Percentiles rank a stretch among this genome's conserved stretches.
Conservation (phyloP, 192 early-diverging fungal species). For the Mortierella hygrophila region DNA sequence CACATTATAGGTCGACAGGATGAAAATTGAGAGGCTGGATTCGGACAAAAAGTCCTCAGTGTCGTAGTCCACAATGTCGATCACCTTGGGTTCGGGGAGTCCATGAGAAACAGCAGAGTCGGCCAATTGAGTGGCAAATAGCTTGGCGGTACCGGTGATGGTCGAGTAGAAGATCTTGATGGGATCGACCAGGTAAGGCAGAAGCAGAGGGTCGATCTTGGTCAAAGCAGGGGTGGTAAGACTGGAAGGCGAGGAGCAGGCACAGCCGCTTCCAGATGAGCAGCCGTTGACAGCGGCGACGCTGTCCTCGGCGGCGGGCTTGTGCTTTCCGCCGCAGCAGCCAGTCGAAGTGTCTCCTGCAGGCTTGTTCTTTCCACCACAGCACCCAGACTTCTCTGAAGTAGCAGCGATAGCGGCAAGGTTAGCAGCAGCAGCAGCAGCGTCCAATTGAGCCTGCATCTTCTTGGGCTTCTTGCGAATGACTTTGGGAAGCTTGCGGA, state of each 20-base stretch:
- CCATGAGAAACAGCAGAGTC: constrained; percentile 31
- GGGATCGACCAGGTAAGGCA: constrained; percentile 42
- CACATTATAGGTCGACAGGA: constrained; percentile 76
- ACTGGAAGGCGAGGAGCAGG: constrained; percentile 23
- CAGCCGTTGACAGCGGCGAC: not conserved
- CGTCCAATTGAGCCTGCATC: constrained; percentile 25
- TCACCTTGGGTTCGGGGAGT: constrained; percentile 48
- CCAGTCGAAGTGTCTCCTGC: constrained; percentile 44
- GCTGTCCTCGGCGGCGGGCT: constrained; percentile 1
- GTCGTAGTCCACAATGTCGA: constrained; percentile 75
- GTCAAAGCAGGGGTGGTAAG: not conserved
- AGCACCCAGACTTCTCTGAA: constrained; percentile 22
- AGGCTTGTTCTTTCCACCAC: constrained; percentile 53
- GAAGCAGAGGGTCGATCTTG: constrained; percentile 31
- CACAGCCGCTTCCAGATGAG: not conserved
- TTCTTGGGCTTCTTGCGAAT: constrained; percentile 57
- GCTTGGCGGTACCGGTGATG: constrained; percentile 68
- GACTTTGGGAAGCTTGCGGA: constrained; percentile 45
- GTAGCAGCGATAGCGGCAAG: not conserved
- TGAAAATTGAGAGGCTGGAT: constrained; percentile 68
- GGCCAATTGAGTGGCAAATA: constrained; percentile 60
- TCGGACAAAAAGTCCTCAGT: constrained; percentile 71
- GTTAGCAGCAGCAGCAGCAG: not conserved
- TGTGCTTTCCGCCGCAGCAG: constrained; percentile 53
- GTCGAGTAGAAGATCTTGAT: constrained; percentile 71